A percentile compares a stretch with the other conserved stretches of the same genome.
Evolutionary conservation across 2,329 filamentous ascomycete genomes (phyloP).

Genomic region (Ambrosiella xylebori): DNA sequence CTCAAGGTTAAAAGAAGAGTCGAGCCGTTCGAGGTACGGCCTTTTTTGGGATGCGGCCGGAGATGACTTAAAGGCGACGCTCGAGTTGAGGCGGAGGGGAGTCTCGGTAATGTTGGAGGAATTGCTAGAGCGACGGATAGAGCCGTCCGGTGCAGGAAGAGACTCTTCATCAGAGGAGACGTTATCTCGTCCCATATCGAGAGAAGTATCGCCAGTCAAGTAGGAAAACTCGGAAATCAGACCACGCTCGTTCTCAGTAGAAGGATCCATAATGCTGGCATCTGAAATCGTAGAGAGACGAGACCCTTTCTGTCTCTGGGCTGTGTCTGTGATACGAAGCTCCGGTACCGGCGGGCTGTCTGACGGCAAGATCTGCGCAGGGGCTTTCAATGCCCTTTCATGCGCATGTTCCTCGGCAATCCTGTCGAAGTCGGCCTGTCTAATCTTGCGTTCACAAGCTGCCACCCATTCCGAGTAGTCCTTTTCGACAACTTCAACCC

Average conservation of each 20-base stretch:
- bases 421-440: constrained; percentile 37
- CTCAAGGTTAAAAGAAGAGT: constrained; percentile 6
- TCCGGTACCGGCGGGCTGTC: constrained; percentile 4
- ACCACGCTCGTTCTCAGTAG: not conserved
- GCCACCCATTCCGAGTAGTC: constrained; percentile 69
- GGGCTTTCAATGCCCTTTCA: not conserved
- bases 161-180: constrained; percentile 5
- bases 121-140: constrained; percentile 5
- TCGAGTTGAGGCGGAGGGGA: constrained; percentile 8
- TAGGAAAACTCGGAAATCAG: not conserved
- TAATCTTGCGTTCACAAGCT: constrained; percentile 56
- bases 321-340: constrained; percentile 7
- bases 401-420: constrained; percentile 11
- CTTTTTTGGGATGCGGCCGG: constrained; percentile 4
- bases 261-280: constrained; percentile 4
- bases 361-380: not conserved
- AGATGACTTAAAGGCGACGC: constrained; percentile 6
- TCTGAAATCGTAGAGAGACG: constrained; percentile 8
- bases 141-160: not conserved
- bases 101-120: constrained; percentile 3
- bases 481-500: constrained; percentile 63
- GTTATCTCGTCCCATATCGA: constrained; percentile 6
- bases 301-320: not conserved
- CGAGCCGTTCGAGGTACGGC: constrained; percentile 1
- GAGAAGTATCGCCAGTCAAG: constrained; percentile 2